Evolutionary conservation across 2,329 filamentous ascomycete species (phyloP).

Genomic region (Diaporthe eres): DNA sequence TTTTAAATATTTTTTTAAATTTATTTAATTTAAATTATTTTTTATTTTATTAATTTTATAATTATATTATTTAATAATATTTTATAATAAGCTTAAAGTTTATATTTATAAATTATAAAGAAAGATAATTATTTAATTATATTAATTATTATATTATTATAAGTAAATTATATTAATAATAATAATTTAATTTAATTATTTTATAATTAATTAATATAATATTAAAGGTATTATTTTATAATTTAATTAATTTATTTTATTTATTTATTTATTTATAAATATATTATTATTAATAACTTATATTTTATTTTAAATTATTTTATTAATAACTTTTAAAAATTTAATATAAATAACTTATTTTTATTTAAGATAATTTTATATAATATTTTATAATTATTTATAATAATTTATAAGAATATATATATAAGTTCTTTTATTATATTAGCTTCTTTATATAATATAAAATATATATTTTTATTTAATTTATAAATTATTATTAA

Average conservation of each 20-base stretch:
- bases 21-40: background rate
- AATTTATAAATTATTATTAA: background rate
- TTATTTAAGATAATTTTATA: background rate
- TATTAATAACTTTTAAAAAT: no score
- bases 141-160: background rate
- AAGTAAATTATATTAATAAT: no score
- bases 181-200: no score
- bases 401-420: constrained; percentile 2
- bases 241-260: no score
- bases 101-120: background rate
- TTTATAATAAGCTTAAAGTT: background rate
- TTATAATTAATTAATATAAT: no score
- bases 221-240: no score
- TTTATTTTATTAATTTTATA: background rate
- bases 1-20: background rate
- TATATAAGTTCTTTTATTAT: background rate
- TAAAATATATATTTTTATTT: background rate
- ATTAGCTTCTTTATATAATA: background rate
- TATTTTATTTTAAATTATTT: no score
- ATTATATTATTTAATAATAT: background rate
- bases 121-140: no score
- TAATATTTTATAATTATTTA: background rate
- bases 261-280: no score
- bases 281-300: no score
- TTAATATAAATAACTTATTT: background rate